These are phyloP conservation scores for Seminavis robusta DNA, from an alignment of 108 stramenopile species.

Conservation along the genomic window DNA sequence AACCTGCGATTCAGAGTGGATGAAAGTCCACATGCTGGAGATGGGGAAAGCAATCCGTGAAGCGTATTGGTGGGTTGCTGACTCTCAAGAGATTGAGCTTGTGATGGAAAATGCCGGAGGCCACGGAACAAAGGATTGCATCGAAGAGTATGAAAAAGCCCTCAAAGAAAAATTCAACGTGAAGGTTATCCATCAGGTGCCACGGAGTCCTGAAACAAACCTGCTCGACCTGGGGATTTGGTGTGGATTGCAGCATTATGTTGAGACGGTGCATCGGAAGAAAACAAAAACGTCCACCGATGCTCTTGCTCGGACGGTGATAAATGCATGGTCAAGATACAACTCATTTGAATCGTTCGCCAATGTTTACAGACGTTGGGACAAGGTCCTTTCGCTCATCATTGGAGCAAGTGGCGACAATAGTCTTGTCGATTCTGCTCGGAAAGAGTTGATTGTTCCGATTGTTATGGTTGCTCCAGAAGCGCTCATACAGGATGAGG, in stretches of 20 bases:
- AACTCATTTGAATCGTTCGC: too few relatives aligned
- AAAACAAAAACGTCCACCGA: too few relatives aligned
- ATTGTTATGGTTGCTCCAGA: too few relatives aligned
- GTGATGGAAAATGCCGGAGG: slow-evolving; percentile 30
- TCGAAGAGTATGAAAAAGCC: not conserved
- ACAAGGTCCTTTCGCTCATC: too few relatives aligned
- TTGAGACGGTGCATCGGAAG: too few relatives aligned
- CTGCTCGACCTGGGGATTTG: slow-evolving; percentile 27
- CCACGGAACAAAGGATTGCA: slow-evolving; percentile 16
- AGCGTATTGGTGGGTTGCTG: slow-evolving; percentile 9
- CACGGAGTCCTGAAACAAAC: slow-evolving; percentile 23
- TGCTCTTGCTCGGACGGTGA: too few relatives aligned
- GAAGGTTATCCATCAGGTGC: slow-evolving; percentile 9
- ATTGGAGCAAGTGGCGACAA: too few relatives aligned
- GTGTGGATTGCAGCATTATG: slow-evolving; percentile 11
- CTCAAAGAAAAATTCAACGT: slow-evolving; percentile 19
- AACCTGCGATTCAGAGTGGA: slow-evolving; percentile 21
- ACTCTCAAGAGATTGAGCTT: slow-evolving; percentile 3
- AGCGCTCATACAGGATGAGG: too few relatives aligned
- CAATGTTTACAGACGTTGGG: too few relatives aligned
- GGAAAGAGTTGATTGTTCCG: too few relatives aligned
- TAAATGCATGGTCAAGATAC: too few relatives aligned
- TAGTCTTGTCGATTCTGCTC: too few relatives aligned
- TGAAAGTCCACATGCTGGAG: slow-evolving; percentile 12
- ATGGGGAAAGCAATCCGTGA: slow-evolving; percentile 11